Percentiles rank a stretch among this genome's conserved stretches.
Conservation (phyloP, 1,139 yeast species). For the Pichia terricola region DNA sequence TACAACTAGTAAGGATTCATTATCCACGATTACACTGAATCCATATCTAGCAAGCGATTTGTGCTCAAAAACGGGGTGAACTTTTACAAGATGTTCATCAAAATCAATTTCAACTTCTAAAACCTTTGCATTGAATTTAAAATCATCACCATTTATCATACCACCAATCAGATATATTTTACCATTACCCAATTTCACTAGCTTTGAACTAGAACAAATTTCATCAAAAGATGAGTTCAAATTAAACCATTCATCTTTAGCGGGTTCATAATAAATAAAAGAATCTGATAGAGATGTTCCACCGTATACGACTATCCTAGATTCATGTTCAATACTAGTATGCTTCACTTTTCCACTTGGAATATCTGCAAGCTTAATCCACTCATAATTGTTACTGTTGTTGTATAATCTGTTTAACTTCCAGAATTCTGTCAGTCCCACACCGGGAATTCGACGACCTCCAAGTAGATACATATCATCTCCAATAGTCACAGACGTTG, state of each 20-base stretch:
- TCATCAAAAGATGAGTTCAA: not conserved
- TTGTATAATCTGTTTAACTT: conserved; percentile 2
- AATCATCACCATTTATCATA: conserved; percentile 23
- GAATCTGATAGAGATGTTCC: conserved; percentile 27
- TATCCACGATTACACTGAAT: conserved; percentile 27
- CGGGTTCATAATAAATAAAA: conserved; percentile 7
- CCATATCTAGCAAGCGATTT: conserved; percentile 39
- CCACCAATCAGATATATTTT: conserved; percentile 52
- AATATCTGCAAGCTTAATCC: conserved; percentile 33
- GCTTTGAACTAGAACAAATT: conserved; percentile 2
- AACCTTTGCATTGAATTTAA: conserved; percentile 25
- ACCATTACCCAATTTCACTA: not conserved
- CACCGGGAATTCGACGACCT: conserved; percentile 59
- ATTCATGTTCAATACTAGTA: conserved; percentile 29
- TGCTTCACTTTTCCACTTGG: conserved; percentile 49
- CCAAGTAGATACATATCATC: conserved; percentile 41
- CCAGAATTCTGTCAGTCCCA: conserved; percentile 36
- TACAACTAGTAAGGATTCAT: conserved; percentile 32
- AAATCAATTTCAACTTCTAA: conserved; percentile 27
- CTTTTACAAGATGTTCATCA: not conserved
- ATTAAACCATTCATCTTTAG: conserved; percentile 8
- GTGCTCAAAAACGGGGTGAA: conserved; percentile 8
- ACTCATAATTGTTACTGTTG: conserved; percentile 14
- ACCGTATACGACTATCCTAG: conserved; percentile 42
- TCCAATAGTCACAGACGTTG: conserved; percentile 33